These are phyloP conservation scores for Piedraia hortae DNA, from an alignment of 2,329 filamentous ascomycete genomes.

Conservation along the genomic window DNA sequence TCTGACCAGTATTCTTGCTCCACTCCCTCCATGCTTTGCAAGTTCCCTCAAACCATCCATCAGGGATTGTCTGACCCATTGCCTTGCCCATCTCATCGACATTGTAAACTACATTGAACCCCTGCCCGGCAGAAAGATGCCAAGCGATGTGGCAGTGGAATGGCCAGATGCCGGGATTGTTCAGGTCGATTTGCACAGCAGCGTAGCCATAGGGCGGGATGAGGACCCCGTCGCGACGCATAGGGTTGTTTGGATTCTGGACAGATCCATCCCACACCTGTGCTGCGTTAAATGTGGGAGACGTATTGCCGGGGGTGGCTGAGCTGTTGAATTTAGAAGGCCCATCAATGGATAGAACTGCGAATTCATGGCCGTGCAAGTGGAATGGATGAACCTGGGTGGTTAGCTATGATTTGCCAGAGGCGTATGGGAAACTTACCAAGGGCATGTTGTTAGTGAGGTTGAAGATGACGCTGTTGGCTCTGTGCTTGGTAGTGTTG, in stretches of 20 bases:
- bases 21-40: too few relatives aligned
- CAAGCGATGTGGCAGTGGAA: constrained; percentile 12
- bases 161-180: constrained; percentile 21
- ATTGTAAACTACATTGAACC: constrained; percentile 9
- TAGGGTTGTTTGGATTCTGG: constrained; percentile 20
- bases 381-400: constrained; percentile 19
- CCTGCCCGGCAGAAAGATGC: constrained; percentile 10
- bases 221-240: constrained; percentile 24
- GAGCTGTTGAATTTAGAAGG: neutral
- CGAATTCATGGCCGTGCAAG: constrained; percentile 23
- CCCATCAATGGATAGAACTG: constrained; percentile 6
- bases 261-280: constrained; percentile 13
- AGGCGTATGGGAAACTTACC: neutral
- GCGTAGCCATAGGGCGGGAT: constrained; percentile 15
- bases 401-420: too few relatives aligned
- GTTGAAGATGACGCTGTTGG: constrained; percentile 16
- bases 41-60: too few relatives aligned
- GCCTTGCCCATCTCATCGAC: too few relatives aligned
- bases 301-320: neutral
- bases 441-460: constrained; percentile 15
- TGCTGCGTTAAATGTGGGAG: constrained; percentile 1
- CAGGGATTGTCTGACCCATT: too few relatives aligned
- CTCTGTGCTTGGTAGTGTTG: too few relatives aligned
- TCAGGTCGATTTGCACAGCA: constrained; percentile 19
- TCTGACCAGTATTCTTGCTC: too few relatives aligned